Evolutionary conservation across 192 early-diverging fungal genomes (phyloP), one percentile per base, ranked within the genome.

Genomic region (Chytriomyces sp.): DNA sequence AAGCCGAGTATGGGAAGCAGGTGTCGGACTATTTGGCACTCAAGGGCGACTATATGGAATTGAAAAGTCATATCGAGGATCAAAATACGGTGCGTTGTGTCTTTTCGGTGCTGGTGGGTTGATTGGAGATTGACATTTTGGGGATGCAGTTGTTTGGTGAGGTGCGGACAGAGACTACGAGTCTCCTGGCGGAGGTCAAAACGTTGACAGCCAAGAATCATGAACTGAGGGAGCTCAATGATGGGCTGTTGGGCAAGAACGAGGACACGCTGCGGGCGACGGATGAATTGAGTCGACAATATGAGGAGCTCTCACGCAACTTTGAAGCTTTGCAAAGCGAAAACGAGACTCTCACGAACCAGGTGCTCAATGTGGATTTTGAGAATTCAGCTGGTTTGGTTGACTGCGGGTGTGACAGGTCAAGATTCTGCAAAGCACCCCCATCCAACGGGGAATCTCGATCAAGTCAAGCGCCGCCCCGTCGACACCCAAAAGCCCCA

Each of bases 151-250:
- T 72, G 26, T 68, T 69, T 60, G 77, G 74, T 1, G 73, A 64
- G 30, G 44, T 78, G 30, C 58, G 71, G 22, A 61, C 30, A 1
- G 75, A 80, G 28, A 60, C 70, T 6, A 73, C 60, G 32, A 38
- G 53, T 31, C 49, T 84, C 4, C 71, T 78, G 31, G 69, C 70
- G 12, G 80, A 81, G 39, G 76, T 81, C 26, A 75, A 78, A 62
- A 63, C 56, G 28, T 41, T 75, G 39, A 69, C 59, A 53, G 54
- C 64, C 12, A 76, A 67, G 39, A 81, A 72, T 39, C 31, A 76
- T 28, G 56, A 40, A 0, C 64, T 82, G 28, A 28, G 61, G 12
- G 49, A 44, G 12, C 52, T 72, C 28, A 67, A 69, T 40, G 75
- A 77, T 3, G 10, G 14, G 0, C 39, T 70, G 5, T 19, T 26